A percentile compares a stretch with the other conserved stretches of the same genome.
Evolutionary conservation across 345 rosid species (phyloP).

Genomic region (Passiflora organensis): DNA sequence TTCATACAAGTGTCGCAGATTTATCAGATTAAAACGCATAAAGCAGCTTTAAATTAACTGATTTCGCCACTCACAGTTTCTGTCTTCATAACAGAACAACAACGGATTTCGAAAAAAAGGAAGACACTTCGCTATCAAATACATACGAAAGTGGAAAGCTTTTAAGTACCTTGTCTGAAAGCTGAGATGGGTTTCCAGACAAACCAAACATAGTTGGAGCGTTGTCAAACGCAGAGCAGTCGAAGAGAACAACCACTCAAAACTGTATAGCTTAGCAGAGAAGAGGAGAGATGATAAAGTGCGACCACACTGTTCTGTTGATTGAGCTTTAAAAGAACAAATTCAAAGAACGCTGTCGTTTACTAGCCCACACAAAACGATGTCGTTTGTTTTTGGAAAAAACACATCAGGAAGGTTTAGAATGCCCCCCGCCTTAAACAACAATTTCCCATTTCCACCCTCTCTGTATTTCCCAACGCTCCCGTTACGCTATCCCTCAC

Average conservation of each 20-base stretch:
- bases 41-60: neutral
- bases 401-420: no score
- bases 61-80: no score
- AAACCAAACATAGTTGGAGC: slow-evolving; percentile 5
- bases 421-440: no score
- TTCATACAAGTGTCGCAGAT: neutral
- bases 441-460: neutral
- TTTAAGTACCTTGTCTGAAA: slow-evolving; percentile 15
- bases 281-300: neutral
- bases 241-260: no score
- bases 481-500: slow-evolving; percentile 47
- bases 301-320: no score
- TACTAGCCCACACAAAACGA: neutral
- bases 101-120: neutral
- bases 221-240: no score
- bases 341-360: neutral
- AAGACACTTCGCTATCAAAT: neutral
- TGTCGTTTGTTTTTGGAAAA: slow-evolving; percentile 1
- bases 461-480: slow-evolving; percentile 19
- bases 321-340: no score
- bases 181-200: slow-evolving; percentile 12
- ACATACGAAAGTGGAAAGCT: neutral
- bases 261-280: neutral
- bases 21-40: neutral
- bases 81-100: neutral